phyloP scores from a whole-genome alignment of 106 monocot species.

The Amphibolis antarctica region DNA sequence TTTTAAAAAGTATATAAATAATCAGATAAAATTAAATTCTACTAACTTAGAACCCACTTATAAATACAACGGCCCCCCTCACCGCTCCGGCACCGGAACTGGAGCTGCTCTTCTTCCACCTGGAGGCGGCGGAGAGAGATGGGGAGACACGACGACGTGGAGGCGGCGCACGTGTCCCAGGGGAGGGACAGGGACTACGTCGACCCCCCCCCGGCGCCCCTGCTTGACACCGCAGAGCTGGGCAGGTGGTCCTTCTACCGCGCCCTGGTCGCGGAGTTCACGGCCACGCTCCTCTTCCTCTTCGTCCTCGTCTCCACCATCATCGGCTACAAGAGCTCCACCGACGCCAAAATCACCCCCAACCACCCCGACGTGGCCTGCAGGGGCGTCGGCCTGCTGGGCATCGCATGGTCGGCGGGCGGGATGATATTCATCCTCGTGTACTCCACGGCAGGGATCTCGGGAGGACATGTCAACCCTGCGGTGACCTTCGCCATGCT shows the following conservation, averaged over 20 bases:
- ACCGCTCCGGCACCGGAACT: too few species aligned
- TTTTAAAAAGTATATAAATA: too few species aligned
- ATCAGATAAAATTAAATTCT: too few species aligned
- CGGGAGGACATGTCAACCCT: constrained; percentile 71
- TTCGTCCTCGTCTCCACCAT: constrained; percentile 14
- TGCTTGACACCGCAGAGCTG: constrained; percentile 9
- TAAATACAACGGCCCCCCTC: too few species aligned
- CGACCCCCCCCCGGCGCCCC: constrained; percentile 19
- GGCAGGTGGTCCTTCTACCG: constrained; percentile 17
- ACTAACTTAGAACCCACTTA: too few species aligned
- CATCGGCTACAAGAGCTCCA: constrained; percentile 10
- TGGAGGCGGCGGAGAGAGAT: too few species aligned
- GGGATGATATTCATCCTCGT: constrained; percentile 45
- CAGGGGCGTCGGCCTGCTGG: constrained; percentile 42
- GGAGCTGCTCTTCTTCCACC: too few species aligned
- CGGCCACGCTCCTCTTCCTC: constrained; percentile 19
- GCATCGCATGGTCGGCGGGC: constrained; percentile 44
- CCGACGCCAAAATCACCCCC: constrained; percentile 6
- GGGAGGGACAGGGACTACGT: constrained; percentile 12
- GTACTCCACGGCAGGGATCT: constrained; percentile 42
- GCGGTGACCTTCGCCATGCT: constrained; percentile 71
- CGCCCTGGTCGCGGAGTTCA: constrained; percentile 15
- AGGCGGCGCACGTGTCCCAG: too few species aligned
- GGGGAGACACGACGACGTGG: background rate
- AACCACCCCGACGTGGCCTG: constrained; percentile 18